Percentiles rank a stretch among this genome's conserved stretches.
Conservation (phyloP, 2,329 filamentous ascomycete species). For the Fusarium ambrosium region DNA sequence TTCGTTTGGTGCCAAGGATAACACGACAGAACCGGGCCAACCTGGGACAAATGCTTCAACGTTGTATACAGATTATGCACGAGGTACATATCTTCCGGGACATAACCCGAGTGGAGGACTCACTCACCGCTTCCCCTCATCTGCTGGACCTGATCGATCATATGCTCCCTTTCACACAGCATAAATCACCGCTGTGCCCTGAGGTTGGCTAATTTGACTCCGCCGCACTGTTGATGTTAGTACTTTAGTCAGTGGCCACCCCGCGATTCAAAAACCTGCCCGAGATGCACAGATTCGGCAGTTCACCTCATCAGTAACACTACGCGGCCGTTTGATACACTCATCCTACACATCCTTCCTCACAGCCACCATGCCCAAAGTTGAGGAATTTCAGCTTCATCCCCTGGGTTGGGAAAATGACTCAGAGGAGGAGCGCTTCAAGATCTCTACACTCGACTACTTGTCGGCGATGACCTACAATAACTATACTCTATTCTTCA, state of each 20-base stretch:
- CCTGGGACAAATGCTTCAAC: not conserved
- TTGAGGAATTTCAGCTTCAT: constrained; percentile 25
- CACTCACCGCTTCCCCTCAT: not conserved
- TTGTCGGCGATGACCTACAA: constrained; percentile 26
- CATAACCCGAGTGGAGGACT: not conserved
- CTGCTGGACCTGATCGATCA: not conserved
- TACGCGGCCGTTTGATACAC: not conserved
- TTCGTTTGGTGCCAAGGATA: not conserved
- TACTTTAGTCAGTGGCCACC: not conserved
- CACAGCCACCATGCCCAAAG: constrained; percentile 5
- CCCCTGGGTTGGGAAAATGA: constrained; percentile 28
- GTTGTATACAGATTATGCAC: not conserved
- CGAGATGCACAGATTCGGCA: not conserved
- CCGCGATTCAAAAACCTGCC: not conserved
- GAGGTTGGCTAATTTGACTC: not conserved
- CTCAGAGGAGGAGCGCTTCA: constrained; percentile 30
- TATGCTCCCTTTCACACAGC: not conserved
- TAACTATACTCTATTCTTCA: constrained; percentile 21
- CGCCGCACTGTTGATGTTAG: not conserved
- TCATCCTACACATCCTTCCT: not conserved
- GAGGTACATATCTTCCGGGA: not conserved
- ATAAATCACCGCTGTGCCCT: not conserved
- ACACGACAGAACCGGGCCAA: not conserved
- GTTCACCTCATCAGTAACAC: not conserved
- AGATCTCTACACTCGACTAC: constrained; percentile 26